These are phyloP conservation scores for Gamsiella multidivaricata DNA, from an alignment of 192 early-diverging fungal species.

Conservation along the genomic window DNA sequence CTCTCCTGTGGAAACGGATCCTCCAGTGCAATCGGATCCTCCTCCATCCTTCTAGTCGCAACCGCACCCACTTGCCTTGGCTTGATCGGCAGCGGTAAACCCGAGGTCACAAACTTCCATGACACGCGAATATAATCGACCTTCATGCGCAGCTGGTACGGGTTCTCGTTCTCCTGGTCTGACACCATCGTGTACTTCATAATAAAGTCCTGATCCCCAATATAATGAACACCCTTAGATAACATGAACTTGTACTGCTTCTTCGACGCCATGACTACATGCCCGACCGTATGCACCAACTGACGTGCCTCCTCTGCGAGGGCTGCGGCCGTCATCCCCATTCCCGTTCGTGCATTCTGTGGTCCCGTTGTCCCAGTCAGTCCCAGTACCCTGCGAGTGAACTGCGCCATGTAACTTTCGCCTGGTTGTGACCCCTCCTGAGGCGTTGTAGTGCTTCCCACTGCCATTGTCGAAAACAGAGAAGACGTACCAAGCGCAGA, in stretches of 20 bases:
- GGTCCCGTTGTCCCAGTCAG: slow-evolving; percentile 6
- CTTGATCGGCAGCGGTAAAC: slow-evolving; percentile 1
- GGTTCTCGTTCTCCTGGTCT: not conserved
- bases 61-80: too few relatives aligned
- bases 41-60: not conserved
- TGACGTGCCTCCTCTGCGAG: slow-evolving; percentile 21
- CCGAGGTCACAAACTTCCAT: slow-evolving; percentile 38
- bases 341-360: not conserved
- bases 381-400: slow-evolving; percentile 18
- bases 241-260: slow-evolving; percentile 39
- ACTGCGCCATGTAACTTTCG: slow-evolving; percentile 31
- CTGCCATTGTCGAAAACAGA: not conserved
- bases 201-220: slow-evolving; percentile 42
- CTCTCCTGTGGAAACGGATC: slow-evolving; percentile 25
- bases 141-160: slow-evolving; percentile 1
- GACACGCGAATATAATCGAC: slow-evolving; percentile 44
- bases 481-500: slow-evolving; percentile 17
- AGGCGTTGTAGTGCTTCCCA: too few relatives aligned
- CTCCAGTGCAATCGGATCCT: slow-evolving; percentile 5
- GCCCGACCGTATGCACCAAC: slow-evolving; percentile 19
- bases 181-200: slow-evolving; percentile 28
- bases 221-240: slow-evolving; percentile 22
- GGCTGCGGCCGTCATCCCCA: slow-evolving; percentile 12
- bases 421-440: too few relatives aligned
- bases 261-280: slow-evolving; percentile 21